Evolutionary conservation across 2,329 filamentous ascomycete species (phyloP).

Genomic region (Mollisia scopiformis): DNA sequence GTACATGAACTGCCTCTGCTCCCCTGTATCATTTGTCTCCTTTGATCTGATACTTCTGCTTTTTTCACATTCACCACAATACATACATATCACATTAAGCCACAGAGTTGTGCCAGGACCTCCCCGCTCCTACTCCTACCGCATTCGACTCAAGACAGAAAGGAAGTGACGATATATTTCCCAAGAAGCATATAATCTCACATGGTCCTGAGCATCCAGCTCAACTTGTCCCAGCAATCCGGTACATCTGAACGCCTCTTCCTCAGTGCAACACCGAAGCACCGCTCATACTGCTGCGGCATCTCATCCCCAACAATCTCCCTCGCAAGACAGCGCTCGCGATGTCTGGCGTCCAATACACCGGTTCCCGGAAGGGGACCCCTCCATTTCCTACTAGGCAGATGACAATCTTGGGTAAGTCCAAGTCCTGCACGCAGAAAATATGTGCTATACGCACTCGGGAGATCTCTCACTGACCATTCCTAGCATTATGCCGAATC

Average conservation of each 20-base stretch:
- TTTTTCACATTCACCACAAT: not conserved
- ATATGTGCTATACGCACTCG: not conserved
- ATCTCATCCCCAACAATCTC: slow-evolving; percentile 6
- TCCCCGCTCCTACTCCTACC: not conserved
- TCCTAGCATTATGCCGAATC: slow-evolving; percentile 85
- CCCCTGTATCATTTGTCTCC: slow-evolving; percentile 2
- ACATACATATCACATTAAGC: not conserved
- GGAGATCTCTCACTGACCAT: not conserved
- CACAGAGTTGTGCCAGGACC: not conserved
- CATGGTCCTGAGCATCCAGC: slow-evolving; percentile 24
- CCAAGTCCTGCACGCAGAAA: not conserved
- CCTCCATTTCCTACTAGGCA: slow-evolving; percentile 47
- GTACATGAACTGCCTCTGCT: slow-evolving; percentile 19
- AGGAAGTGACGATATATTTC: not conserved
- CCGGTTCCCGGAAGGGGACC: slow-evolving; percentile 36
- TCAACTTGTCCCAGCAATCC: slow-evolving; percentile 4
- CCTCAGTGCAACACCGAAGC: not conserved
- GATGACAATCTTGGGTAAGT: slow-evolving; percentile 56
- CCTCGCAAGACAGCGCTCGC: slow-evolving; percentile 13
- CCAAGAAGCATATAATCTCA: slow-evolving; percentile 17
- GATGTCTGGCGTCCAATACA: slow-evolving; percentile 28
- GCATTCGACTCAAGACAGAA: not conserved
- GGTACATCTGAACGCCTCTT: slow-evolving; percentile 1
- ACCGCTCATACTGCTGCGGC: not conserved
- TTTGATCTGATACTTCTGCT: slow-evolving; percentile 7